Percentiles rank a stretch among this genome's conserved stretches.
Evolutionary conservation across 768 basidiomycete genomes (phyloP).

Genomic region (Psilocybe sp.): DNA sequence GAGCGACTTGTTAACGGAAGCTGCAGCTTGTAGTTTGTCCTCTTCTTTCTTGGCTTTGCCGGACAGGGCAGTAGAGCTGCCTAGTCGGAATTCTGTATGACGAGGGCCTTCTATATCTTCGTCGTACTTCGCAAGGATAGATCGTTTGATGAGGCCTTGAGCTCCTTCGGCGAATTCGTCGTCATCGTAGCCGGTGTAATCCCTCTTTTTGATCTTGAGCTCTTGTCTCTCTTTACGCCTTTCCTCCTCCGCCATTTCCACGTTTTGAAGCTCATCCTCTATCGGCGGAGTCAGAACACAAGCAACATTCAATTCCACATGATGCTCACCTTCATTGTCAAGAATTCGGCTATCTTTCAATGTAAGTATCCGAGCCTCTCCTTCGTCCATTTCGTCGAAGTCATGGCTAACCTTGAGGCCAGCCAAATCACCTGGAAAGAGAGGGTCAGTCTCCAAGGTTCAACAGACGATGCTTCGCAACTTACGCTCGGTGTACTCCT

Average conservation of each 20-base stretch:
- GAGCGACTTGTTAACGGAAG: constrained; percentile 74
- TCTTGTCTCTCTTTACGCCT: constrained; percentile 75
- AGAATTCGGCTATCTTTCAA: constrained; percentile 95
- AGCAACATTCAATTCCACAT: background rate
- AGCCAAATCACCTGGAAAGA: constrained; percentile 70
- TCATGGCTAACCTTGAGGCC: constrained; percentile 97
- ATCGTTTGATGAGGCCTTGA: constrained; percentile 70
- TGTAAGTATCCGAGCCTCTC: constrained; percentile 93
- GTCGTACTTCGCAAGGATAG: constrained; percentile 90
- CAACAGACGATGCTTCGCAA: background rate
- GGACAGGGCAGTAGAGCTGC: constrained; percentile 46
- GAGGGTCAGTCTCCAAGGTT: background rate
- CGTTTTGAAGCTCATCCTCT: constrained; percentile 98
- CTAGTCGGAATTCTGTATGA: constrained; percentile 84
- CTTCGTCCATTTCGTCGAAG: constrained; percentile 88
- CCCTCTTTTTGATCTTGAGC: constrained; percentile 81
- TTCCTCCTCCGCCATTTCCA: constrained; percentile 91
- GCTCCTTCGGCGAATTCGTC: constrained; percentile 82
- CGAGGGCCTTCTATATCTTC: constrained; percentile 78
- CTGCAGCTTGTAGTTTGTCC: constrained; percentile 50
- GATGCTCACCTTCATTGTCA: constrained; percentile 79
- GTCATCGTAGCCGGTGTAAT: constrained; percentile 95
- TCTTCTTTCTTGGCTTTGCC: constrained; percentile 37
- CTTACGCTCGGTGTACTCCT: constrained; percentile 87
- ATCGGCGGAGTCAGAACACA: constrained; percentile 5